A percentile compares a stretch with the other conserved stretches of the same genome.
Evolutionary conservation across 2,329 filamentous ascomycete species (phyloP).

Genomic region (Aphanoascus verrucosus): DNA sequence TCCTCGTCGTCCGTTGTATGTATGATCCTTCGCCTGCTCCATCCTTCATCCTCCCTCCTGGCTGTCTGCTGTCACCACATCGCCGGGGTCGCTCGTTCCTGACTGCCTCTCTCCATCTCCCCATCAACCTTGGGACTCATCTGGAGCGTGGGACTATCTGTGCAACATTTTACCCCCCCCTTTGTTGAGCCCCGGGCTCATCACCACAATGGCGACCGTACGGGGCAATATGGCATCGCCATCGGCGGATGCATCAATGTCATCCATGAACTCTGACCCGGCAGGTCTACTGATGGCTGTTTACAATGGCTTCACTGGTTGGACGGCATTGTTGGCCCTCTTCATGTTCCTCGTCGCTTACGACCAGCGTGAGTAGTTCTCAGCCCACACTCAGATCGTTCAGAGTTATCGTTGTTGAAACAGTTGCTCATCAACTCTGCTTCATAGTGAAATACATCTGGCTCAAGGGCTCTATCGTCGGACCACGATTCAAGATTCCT

Average conservation of each 20-base stretch:
- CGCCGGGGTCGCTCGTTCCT: neutral
- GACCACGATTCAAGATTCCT: slow-evolving; percentile 64
- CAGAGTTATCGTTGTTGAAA: neutral
- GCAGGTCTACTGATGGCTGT: slow-evolving; percentile 43
- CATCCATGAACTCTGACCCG: slow-evolving; percentile 41
- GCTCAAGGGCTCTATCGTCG: slow-evolving; percentile 65
- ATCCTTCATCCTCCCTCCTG: neutral
- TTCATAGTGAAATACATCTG: slow-evolving; percentile 59
- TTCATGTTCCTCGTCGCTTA: slow-evolving; percentile 65
- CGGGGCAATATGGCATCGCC: slow-evolving; percentile 58
- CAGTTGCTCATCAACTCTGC: neutral
- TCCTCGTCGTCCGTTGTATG: neutral
- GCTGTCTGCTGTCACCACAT: neutral
- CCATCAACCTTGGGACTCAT: neutral
- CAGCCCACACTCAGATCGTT: too few species aligned
- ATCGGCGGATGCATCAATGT: slow-evolving; percentile 51
- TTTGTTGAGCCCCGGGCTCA: neutral
- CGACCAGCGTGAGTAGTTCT: slow-evolving; percentile 65
- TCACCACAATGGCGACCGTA: slow-evolving; percentile 41
- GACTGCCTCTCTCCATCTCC: neutral
- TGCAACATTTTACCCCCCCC: neutral
- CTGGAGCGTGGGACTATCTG: neutral
- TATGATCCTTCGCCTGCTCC: neutral
- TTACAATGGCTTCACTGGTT: slow-evolving; percentile 50
- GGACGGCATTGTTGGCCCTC: slow-evolving; percentile 59